Conservation (phyloP, 352 stramenopile genomes). For the Phytophthora podocarpi region DNA sequence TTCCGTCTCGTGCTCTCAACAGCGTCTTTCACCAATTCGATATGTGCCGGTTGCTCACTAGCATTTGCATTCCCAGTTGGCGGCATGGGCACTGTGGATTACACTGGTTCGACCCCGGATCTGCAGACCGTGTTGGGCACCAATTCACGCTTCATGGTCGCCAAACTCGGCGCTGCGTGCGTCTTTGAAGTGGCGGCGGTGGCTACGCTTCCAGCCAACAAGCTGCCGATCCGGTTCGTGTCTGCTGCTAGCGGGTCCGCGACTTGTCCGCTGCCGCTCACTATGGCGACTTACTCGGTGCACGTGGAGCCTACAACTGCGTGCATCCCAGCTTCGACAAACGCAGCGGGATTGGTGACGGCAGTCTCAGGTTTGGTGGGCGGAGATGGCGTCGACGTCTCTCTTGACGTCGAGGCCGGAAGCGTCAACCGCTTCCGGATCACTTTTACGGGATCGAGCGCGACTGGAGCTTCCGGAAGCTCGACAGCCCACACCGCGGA, state of each 20-base stretch:
- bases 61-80: conserved; percentile 28
- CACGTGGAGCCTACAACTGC: conserved; percentile 53
- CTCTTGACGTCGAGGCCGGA: conserved; percentile 48
- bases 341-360: conserved; percentile 28
- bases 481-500: conserved; percentile 24
- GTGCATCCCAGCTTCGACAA: conserved; percentile 52
- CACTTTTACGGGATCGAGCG: conserved; percentile 86
- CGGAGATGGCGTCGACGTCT: conserved; percentile 62
- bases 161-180: conserved; percentile 50
- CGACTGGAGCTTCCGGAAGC: conserved; percentile 44
- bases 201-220: conserved; percentile 34
- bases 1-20: conserved; percentile 75
- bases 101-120: conserved; percentile 54
- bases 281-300: conserved; percentile 48
- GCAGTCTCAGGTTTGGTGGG: conserved; percentile 50
- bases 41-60: conserved; percentile 50
- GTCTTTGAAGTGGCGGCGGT: conserved; percentile 59
- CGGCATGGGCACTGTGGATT: conserved; percentile 60
- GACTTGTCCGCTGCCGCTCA: conserved; percentile 46
- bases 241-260: conserved; percentile 5
- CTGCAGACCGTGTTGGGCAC: conserved; percentile 76
- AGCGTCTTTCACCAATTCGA: conserved; percentile 31
- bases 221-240: conserved; percentile 45
- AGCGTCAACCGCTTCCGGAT: conserved; percentile 67
- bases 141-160: conserved; percentile 72